Conservation (phyloP, 163 green algal species). For the Chlamydomonas reinhardtii region DNA sequence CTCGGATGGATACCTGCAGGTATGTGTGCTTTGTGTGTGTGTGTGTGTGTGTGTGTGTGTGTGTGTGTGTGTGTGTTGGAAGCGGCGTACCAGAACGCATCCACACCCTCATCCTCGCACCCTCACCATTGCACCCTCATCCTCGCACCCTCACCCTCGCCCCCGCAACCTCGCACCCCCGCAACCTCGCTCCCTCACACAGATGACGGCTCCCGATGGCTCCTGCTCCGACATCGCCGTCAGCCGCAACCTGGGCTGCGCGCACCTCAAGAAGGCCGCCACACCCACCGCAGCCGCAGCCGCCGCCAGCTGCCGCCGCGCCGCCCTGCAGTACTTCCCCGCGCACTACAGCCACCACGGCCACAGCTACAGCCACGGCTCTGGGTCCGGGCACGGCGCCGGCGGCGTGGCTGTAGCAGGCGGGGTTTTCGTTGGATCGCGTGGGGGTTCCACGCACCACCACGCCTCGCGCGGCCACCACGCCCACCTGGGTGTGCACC, state of each 20-base stretch:
- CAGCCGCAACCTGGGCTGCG: slow-evolving; percentile 49
- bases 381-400: too few relatives aligned
- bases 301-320: too few relatives aligned
- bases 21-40: background rate
- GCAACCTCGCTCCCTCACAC: background rate
- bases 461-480: background rate
- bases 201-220: slow-evolving; percentile 30
- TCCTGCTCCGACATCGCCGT: slow-evolving; percentile 45
- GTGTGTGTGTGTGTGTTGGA: background rate
- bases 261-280: slow-evolving; percentile 25
- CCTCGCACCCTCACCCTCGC: too few relatives aligned
- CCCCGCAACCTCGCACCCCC: too few relatives aligned
- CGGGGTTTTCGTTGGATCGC: too few relatives aligned
- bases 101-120: too few relatives aligned
- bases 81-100: too few relatives aligned
- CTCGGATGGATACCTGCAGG: slow-evolving; percentile 45
- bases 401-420: too few relatives aligned
- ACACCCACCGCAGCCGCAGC: too few relatives aligned
- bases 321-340: too few relatives aligned
- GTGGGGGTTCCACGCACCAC: too few relatives aligned
- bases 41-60: background rate
- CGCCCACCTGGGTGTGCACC: background rate
- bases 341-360: background rate
- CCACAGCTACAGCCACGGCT: background rate
- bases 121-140: too few relatives aligned